Percentiles rank a stretch among this genome's conserved stretches.
These are phyloP conservation scores for Prunus padus DNA, from an alignment of 306 rosid genomes.

Conservation along the genomic window DNA sequence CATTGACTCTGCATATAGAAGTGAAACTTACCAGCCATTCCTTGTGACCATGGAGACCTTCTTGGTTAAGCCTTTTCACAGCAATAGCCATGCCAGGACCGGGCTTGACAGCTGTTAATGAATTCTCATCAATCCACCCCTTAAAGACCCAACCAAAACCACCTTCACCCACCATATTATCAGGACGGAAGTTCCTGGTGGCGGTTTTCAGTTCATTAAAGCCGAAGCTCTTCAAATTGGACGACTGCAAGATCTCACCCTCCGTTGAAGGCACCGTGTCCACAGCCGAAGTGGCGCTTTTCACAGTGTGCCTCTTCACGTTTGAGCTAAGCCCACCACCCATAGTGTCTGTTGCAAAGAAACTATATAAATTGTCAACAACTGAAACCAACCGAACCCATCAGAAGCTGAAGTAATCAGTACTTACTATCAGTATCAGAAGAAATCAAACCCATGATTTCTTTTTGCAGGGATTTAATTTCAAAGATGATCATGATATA, in stretches of 20 bases:
- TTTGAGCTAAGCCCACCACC: too few species aligned
- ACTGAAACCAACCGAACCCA: too few species aligned
- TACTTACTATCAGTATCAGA: too few species aligned
- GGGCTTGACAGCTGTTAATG: constrained; percentile 69
- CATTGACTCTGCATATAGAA: not conserved
- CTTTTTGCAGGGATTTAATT: too few species aligned
- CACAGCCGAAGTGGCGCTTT: too few species aligned
- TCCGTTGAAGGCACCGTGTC: constrained; percentile 54
- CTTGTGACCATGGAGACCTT: constrained; percentile 91
- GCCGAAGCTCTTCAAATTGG: constrained; percentile 69
- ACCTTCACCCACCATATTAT: constrained; percentile 95
- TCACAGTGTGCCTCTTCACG: too few species aligned
- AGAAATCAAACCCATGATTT: too few species aligned
- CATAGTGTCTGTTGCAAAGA: too few species aligned
- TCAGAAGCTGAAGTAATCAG: too few species aligned
- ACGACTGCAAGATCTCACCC: constrained; percentile 83
- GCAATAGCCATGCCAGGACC: constrained; percentile 90
- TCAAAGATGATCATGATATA: too few species aligned
- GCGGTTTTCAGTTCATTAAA: constrained; percentile 73
- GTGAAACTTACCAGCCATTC: constrained; percentile 93
- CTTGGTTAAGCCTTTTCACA: constrained; percentile 91
- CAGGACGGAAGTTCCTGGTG: constrained; percentile 94
- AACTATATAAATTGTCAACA: too few species aligned
- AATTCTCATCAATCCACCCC: constrained; percentile 89
- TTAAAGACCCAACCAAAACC: constrained; percentile 90